Base-by-base conservation (phyloP, 73 alveolate species). In the Symbiodinium pilosum region DNA sequence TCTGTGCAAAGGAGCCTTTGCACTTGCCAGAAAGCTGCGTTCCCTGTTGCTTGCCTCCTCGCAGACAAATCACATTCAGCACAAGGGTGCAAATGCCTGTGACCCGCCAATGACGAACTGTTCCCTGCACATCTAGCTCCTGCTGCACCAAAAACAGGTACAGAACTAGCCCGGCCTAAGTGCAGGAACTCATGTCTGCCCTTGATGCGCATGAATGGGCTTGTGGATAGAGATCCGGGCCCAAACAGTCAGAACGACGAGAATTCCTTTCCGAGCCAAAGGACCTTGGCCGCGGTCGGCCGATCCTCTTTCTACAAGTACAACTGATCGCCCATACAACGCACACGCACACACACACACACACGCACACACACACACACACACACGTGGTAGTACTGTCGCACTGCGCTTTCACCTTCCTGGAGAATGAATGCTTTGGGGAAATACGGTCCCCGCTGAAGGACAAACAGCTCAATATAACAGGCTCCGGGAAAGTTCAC, bases 1-100 rank as follows among this genome's bases (percentile, higher is more conserved):
- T 54, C 30, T n/a, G 81, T 64, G 81, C 81, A 20, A 64, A 24
- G 3, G 81, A n/a, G 81, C 81, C 81, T 64, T 64, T 38, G 81
- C 81, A 20, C 81, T 38, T 9, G 81, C 81, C 81, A 64, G 81
- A 24, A 64, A 24, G 5, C 34, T 28, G 39, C 81, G 81, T 28
- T 64, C 81, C 81, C 81, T 12, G 81, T 38, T 64, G 81, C 81
- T 64, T 64, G 81, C 81, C 59, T 47, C 59, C 59, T 47, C 59
- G n/a, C n/a, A n/a, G n/a, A n/a, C n/a, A n/a, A n/a, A n/a, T n/a
- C n/a, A n/a, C n/a, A n/a, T n/a, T n/a, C n/a, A n/a, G n/a, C n/a
- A n/a, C n/a, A n/a, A n/a, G n/a, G n/a, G n/a, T n/a, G n/a, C n/a
- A n/a, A n/a, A 47, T 47, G 59, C 59, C 59, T 14, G 14, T 47